Conservation (phyloP, 306 rosid species). For the Mucuna pruriens region DNA sequence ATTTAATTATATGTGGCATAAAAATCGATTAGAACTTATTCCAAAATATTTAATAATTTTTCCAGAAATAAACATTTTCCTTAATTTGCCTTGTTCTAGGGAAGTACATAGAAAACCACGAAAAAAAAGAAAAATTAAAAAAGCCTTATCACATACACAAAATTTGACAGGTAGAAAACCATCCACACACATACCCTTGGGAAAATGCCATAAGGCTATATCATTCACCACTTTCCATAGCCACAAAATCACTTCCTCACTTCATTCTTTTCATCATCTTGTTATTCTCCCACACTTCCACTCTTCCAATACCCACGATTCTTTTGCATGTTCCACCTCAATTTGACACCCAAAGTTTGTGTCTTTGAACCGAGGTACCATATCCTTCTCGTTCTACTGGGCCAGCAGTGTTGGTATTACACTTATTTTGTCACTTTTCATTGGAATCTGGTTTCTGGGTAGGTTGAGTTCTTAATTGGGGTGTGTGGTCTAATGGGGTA, state of each 20-base stretch:
- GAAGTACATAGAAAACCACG: not conserved
- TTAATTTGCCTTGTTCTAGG: not conserved
- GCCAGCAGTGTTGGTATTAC: not conserved
- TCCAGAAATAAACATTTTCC: no score
- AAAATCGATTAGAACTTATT: no score
- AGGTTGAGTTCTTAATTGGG: slow-evolving; percentile 29
- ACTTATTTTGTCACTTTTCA: slow-evolving; percentile 22
- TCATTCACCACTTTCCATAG: slow-evolving; percentile 38
- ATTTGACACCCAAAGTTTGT: slow-evolving; percentile 26
- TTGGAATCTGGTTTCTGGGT: slow-evolving; percentile 46
- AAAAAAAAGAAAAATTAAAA: not conserved
- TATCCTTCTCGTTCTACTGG: slow-evolving; percentile 21
- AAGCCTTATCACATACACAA: slow-evolving; percentile 50
- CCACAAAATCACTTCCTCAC: slow-evolving; percentile 43
- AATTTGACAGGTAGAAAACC: slow-evolving; percentile 62
- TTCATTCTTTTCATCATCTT: slow-evolving; percentile 26
- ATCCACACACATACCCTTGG: slow-evolving; percentile 61
- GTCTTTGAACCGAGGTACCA: slow-evolving; percentile 44
- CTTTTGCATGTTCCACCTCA: slow-evolving; percentile 40
- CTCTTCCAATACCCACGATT: slow-evolving; percentile 21
- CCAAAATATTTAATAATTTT: no score
- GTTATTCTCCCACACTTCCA: not conserved
- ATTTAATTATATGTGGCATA: no score
- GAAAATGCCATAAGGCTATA: slow-evolving; percentile 50
- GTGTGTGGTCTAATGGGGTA: slow-evolving; percentile 33